These are phyloP conservation scores for Grosmannia serpens DNA, from an alignment of 2,329 filamentous ascomycete genomes.

Conservation along the genomic window DNA sequence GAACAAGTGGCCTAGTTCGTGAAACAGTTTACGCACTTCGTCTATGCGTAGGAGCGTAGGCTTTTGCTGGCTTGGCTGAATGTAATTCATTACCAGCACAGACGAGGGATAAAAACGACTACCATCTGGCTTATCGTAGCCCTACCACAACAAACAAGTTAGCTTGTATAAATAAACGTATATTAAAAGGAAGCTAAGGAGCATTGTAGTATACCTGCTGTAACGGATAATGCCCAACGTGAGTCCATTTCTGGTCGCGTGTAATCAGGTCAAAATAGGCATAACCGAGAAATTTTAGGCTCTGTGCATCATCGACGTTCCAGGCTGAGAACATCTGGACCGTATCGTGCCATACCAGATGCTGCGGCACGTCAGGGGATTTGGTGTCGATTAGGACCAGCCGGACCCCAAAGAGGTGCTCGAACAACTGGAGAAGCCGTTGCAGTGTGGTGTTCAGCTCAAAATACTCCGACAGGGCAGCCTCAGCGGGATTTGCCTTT, in stretches of 20 bases:
- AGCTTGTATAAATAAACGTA: neutral
- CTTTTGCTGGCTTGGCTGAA: neutral
- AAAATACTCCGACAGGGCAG: neutral
- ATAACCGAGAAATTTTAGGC: neutral
- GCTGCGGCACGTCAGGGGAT: neutral
- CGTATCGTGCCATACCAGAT: neutral
- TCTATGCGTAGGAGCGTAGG: neutral
- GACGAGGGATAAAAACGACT: neutral
- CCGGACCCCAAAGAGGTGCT: neutral
- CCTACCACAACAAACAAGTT: neutral
- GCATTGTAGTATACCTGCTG: neutral
- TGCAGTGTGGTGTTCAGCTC: neutral
- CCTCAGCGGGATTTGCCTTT: neutral
- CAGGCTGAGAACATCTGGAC: neutral
- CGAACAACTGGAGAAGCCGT: neutral
- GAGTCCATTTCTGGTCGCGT: neutral
- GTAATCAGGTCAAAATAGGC: neutral
- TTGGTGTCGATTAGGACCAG: neutral
- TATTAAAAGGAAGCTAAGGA: neutral
- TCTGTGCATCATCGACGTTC: neutral
- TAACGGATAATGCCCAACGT: neutral
- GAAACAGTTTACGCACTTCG: neutral
- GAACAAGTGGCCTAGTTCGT: neutral
- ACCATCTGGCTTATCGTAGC: neutral
- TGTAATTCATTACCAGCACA: neutral